These are phyloP conservation scores for Trypanosoma platydactyli DNA, from an alignment of 208 protist genomes.

Conservation along the genomic window DNA sequence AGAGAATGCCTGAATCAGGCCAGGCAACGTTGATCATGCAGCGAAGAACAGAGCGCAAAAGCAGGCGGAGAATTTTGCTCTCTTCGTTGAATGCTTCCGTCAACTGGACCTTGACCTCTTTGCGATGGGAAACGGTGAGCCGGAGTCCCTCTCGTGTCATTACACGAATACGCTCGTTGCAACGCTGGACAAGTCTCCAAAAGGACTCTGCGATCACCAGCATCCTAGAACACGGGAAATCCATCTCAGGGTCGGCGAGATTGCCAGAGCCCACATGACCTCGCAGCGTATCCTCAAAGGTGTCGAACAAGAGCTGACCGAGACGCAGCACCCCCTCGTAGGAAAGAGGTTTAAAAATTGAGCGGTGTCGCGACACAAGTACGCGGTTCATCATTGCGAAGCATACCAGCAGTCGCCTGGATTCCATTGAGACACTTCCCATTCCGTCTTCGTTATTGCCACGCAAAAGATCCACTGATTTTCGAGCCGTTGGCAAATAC, in stretches of 20 bases:
- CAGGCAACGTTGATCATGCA: slow-evolving; percentile 76
- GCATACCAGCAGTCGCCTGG: slow-evolving; percentile 38
- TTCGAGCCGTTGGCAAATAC: slow-evolving; percentile 23
- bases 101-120: slow-evolving; percentile 27
- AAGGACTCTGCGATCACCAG: slow-evolving; percentile 44
- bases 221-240: slow-evolving; percentile 45
- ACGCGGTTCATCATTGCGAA: slow-evolving; percentile 64
- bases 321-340: slow-evolving; percentile 52
- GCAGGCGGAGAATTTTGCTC: slow-evolving; percentile 46
- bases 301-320: slow-evolving; percentile 71
- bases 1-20: slow-evolving; percentile 79
- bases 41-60: slow-evolving; percentile 47
- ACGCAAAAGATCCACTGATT: not conserved
- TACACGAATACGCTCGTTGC: slow-evolving; percentile 58
- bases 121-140: slow-evolving; percentile 11
- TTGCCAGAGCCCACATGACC: slow-evolving; percentile 12
- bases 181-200: slow-evolving; percentile 50
- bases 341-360: slow-evolving; percentile 21
- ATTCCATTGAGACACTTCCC: slow-evolving; percentile 1
- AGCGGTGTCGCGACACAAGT: slow-evolving; percentile 35
- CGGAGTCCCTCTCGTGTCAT: slow-evolving; percentile 48
- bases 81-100: slow-evolving; percentile 56
- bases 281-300: slow-evolving; percentile 70
- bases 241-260: slow-evolving; percentile 3
- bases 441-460: not conserved